phyloP scores from a whole-genome alignment of 108 stramenopile genomes.

The Mayamaea pseudoterrestris region DNA sequence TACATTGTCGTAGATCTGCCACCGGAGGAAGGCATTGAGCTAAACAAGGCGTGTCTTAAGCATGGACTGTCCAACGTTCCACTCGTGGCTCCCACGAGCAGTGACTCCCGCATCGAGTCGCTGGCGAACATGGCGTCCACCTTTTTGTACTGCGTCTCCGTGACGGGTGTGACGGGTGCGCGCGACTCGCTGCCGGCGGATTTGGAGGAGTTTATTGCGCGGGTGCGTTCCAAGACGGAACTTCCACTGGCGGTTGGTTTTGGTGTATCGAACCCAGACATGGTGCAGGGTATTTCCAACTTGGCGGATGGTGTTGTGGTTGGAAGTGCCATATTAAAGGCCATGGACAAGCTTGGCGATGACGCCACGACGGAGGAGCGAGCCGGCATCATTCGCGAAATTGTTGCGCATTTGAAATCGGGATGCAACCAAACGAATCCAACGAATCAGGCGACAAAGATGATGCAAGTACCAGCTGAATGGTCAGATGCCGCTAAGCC shows the following conservation, averaged over 20 bases:
- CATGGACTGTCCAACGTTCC: constrained; percentile 89
- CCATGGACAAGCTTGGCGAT: constrained; percentile 63
- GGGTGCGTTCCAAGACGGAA: constrained; percentile 82
- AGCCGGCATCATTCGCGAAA: constrained; percentile 62
- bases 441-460: constrained; percentile 53
- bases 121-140: constrained; percentile 78
- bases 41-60: constrained; percentile 75
- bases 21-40: constrained; percentile 81
- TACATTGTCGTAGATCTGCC: constrained; percentile 98
- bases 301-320: constrained; percentile 95
- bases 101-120: constrained; percentile 83
- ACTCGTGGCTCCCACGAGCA: constrained; percentile 92
- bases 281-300: constrained; percentile 85
- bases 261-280: constrained; percentile 84
- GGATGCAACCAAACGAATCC: constrained; percentile 61
- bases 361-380: constrained; percentile 61
- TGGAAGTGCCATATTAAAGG: constrained; percentile 91
- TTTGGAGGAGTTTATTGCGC: constrained; percentile 78
- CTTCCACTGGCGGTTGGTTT: constrained; percentile 94
- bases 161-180: constrained; percentile 95
- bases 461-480: constrained; percentile 59
- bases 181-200: constrained; percentile 68
- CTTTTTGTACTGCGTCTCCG: constrained; percentile 95
- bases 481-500: constrained; percentile 16
- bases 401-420: constrained; percentile 43